phyloP scores from a whole-genome alignment of 2,329 filamentous ascomycete species.

The Bipolaris sorokiniana region DNA sequence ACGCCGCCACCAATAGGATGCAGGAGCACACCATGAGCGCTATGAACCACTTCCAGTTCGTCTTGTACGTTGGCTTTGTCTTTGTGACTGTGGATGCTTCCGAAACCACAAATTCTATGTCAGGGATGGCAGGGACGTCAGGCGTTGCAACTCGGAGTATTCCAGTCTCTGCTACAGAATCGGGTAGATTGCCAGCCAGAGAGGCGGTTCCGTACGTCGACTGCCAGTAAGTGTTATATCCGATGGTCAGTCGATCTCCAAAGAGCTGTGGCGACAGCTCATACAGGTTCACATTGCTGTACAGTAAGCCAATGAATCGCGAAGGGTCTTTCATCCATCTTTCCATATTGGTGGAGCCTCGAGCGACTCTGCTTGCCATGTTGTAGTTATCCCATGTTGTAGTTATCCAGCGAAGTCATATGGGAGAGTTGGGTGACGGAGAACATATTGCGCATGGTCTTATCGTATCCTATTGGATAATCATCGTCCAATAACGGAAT shows the following conservation, averaged over 20 bases:
- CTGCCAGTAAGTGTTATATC: constrained; percentile 40
- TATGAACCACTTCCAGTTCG: constrained; percentile 37
- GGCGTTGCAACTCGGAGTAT: no score
- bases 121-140: no score
- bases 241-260: constrained; percentile 29
- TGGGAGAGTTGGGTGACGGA: constrained; percentile 11
- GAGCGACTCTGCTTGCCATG: constrained; percentile 6
- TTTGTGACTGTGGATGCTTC: constrained; percentile 10
- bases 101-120: constrained; percentile 23
- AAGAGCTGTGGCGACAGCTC: constrained; percentile 25
- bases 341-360: constrained; percentile 34
- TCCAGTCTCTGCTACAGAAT: constrained; percentile 23
- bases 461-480: constrained; percentile 22
- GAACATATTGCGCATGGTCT: constrained; percentile 11
- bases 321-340: constrained; percentile 15
- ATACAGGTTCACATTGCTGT: constrained; percentile 26
- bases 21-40: constrained; percentile 31
- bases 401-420: constrained; percentile 30
- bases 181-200: constrained; percentile 29
- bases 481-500: constrained; percentile 24
- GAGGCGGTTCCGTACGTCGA: constrained; percentile 34
- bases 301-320: constrained; percentile 29
- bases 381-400: constrained; percentile 27
- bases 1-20: constrained; percentile 33
- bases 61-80: constrained; percentile 22